Conservation (phyloP, 768 basidiomycete species). For the Clavulina sp. region DNA sequence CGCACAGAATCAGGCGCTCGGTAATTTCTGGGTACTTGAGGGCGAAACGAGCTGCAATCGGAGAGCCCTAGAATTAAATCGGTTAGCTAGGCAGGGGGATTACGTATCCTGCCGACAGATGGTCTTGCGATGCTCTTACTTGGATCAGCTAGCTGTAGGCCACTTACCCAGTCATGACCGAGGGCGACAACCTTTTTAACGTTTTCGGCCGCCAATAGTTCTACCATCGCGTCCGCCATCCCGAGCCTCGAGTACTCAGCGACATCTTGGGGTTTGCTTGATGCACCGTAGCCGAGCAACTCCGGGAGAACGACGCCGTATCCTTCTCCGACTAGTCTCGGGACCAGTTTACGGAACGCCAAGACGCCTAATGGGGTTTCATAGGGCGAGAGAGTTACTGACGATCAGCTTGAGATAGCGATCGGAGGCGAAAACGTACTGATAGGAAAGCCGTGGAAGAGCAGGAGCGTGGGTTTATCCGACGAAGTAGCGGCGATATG, state of each 20-base stretch:
- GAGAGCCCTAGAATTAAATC: neutral
- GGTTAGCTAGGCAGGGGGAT: neutral
- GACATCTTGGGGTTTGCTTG: conserved; percentile 39
- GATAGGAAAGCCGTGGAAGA: neutral
- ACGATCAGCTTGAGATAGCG: too few relatives aligned
- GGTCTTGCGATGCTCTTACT: too few relatives aligned
- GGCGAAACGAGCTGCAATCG: neutral
- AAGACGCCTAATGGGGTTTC: neutral
- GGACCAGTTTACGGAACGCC: neutral
- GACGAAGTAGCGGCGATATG: neutral
- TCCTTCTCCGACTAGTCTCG: conserved; percentile 19
- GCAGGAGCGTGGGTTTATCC: neutral
- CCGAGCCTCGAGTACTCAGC: conserved; percentile 41
- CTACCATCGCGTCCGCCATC: conserved; percentile 43
- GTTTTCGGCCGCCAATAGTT: conserved; percentile 33
- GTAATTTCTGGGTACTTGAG: neutral
- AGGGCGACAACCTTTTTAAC: conserved; percentile 28
- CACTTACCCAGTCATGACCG: conserved; percentile 60
- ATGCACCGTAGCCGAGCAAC: conserved; percentile 43
- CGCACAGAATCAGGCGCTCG: neutral
- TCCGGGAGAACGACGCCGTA: conserved; percentile 41
- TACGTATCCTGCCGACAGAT: neutral
- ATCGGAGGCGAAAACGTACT: too few relatives aligned
- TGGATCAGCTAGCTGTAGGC: neutral
- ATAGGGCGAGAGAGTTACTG: too few relatives aligned